Conservation (phyloP, 75 land plant genomes). For the Cryptomeria japonica region DNA sequence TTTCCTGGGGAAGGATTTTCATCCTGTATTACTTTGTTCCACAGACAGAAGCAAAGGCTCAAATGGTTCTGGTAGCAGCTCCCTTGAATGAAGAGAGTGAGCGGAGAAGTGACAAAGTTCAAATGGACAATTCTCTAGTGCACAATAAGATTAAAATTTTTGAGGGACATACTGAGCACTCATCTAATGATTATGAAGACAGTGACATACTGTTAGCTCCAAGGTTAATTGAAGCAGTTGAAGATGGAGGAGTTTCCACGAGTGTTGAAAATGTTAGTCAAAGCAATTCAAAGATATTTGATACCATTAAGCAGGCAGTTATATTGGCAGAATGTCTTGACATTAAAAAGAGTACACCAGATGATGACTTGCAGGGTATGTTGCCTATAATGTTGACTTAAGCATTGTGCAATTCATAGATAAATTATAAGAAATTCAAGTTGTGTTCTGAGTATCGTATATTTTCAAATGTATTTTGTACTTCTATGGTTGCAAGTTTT, state of each 20-base stretch:
- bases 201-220: conserved; percentile 75
- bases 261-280: conserved; percentile 6
- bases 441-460: background rate
- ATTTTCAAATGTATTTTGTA: background rate
- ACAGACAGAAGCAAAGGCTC: conserved; percentile 88
- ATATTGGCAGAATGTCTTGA: conserved; percentile 71
- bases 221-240: conserved; percentile 41
- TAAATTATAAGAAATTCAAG: background rate
- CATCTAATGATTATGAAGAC: conserved; percentile 24
- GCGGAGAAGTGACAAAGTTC: background rate
- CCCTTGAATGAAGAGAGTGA: conserved; percentile 17
- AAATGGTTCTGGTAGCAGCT: conserved; percentile 75
- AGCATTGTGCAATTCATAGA: background rate
- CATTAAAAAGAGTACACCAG: conserved; percentile 57
- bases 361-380: conserved; percentile 86
- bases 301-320: conserved; percentile 64
- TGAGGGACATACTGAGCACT: background rate
- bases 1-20: background rate
- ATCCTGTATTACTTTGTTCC: conserved; percentile 5
- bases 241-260: conserved; percentile 21
- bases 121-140: background rate
- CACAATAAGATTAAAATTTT: conserved; percentile 2
- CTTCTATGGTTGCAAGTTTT: background rate
- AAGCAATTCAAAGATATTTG: conserved; percentile 18
- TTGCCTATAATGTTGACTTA: background rate